Evolutionary conservation across 768 basidiomycete species (phyloP).

Genomic region (Lactarius akahatsu): DNA sequence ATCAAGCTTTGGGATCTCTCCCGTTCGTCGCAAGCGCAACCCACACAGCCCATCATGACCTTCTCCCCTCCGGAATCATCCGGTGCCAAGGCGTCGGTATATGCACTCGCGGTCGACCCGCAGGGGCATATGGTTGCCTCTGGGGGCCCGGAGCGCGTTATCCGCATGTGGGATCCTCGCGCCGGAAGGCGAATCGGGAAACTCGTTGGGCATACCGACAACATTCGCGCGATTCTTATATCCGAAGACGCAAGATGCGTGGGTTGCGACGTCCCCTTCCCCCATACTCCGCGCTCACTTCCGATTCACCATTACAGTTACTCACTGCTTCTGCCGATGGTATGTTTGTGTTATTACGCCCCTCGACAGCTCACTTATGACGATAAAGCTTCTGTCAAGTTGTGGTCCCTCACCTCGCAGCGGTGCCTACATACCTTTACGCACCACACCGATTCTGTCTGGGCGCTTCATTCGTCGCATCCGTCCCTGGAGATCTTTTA

Average conservation of each 20-base stretch:
- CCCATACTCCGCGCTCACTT: conserved; percentile 15
- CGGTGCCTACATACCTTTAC: conserved; percentile 95
- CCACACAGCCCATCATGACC: conserved; percentile 55
- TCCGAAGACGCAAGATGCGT: conserved; percentile 92
- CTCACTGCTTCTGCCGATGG: conserved; percentile 82
- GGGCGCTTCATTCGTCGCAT: conserved; percentile 88
- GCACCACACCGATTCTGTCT: conserved; percentile 91
- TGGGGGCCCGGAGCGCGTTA: conserved; percentile 88
- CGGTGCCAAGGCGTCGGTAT: conserved; percentile 68
- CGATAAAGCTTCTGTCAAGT: conserved; percentile 68
- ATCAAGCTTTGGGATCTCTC: conserved; percentile 92
- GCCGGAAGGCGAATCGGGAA: conserved; percentile 78
- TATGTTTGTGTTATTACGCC: conserved; percentile 29
- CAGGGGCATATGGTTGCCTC: conserved; percentile 80
- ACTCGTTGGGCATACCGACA: conserved; percentile 95
- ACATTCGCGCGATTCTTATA: conserved; percentile 85
- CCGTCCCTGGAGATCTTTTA: conserved; percentile 88
- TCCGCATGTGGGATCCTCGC: conserved; percentile 93
- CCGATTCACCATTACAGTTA: conserved; percentile 44
- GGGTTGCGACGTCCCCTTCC: conserved; percentile 36
- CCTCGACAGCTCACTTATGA: conserved; percentile 21
- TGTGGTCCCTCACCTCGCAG: conserved; percentile 91
- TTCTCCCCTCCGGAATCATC: conserved; percentile 65
- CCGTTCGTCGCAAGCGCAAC: conserved; percentile 24
- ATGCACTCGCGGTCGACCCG: conserved; percentile 77